Evolutionary conservation across 495 filamentous ascomycete genomes (phyloP).

Genomic region (Penicillium coprophilum): DNA sequence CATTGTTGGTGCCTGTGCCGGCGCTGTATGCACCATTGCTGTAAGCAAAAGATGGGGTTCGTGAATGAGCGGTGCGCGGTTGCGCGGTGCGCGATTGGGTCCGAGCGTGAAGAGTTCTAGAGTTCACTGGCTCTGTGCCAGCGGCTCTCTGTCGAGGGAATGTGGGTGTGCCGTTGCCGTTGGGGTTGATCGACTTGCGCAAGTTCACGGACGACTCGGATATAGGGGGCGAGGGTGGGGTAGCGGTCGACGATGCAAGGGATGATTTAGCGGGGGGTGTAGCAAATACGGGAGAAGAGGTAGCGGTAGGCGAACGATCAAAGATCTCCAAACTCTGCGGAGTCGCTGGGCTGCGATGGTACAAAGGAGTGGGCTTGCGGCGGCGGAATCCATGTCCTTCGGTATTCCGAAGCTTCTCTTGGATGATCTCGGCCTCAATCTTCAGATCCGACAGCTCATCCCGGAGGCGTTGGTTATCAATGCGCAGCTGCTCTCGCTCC

Average conservation of each 20-base stretch:
- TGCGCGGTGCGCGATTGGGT: constrained; percentile 33
- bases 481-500: constrained; percentile 82
- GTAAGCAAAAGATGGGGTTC: constrained; percentile 53
- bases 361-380: constrained; percentile 52
- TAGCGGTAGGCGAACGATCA: constrained; percentile 60
- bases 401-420: constrained; percentile 80
- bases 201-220: constrained; percentile 50
- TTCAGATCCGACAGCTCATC: constrained; percentile 91
- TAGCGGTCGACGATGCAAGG: constrained; percentile 73
- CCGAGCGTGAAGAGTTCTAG: constrained; percentile 45
- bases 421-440: constrained; percentile 90
- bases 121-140: constrained; percentile 35
- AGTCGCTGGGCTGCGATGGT: constrained; percentile 46
- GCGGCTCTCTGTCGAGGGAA: constrained; percentile 43
- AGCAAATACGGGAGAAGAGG: constrained; percentile 70
- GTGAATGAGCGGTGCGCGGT: constrained; percentile 44
- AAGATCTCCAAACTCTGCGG: constrained; percentile 54
- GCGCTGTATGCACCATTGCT: constrained; percentile 43
- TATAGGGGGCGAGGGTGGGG: constrained; percentile 65
- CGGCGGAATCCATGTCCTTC: constrained; percentile 54
- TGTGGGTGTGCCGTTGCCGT: constrained; percentile 32
- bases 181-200: constrained; percentile 45
- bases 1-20: constrained; percentile 35
- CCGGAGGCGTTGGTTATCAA: constrained; percentile 81
- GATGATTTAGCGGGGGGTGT: constrained; percentile 70